Evolutionary conservation across 2,329 filamentous ascomycete genomes (phyloP), one percentile per base, ranked within the genome.

Genomic region (Alternaria infectoria): DNA sequence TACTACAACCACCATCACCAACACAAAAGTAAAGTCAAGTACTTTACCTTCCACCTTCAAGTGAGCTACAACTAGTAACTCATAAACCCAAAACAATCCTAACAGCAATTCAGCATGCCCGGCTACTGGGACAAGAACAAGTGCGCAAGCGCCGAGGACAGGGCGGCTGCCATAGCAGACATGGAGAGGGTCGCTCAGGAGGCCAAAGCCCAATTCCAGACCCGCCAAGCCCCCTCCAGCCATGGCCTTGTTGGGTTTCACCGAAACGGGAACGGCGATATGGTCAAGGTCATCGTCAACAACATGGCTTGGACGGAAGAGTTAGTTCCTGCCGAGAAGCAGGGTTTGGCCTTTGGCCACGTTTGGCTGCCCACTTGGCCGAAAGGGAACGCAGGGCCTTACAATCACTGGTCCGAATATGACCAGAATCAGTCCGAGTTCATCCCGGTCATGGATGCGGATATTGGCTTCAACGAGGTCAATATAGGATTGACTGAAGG

Each of bases 121-220:
- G 15, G 17, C n/a, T 57, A 45, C 50, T 61, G 50, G 25, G 17
- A 26, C 26, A 61, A 52, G 45, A 57, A 15, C 45, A 61, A 61
- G 58, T 11, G 5, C n/a, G 13, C 6, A 12, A 21, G n/a, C n/a
- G 17, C 32, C 0, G 8, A 15, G 5, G 17, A 61, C 3, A 43
- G 9, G 8, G 12, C 36, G n/a, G 36, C 36, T 40, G 36, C 36
- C 36, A 40, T 11, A 11, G 36, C 36, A 40, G 36, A 17, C 15
- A 40, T 6, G 36, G 4, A 40, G 36, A 40, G 36, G 36, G 36
- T 1, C 36, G 0, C 2, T 17, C 36, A 40, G 36, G 3, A 40
- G 36, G 36, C 36, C 13, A 3, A 44, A 5, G 28, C 32, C 28
- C 44, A 58, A 21, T 23, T 9, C 46, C 12, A 23, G 13, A 5